Percentiles rank a stretch among this genome's conserved stretches.
Conservation (phyloP, 1,284 basidiomycete species). For the Erythrobasidium hasegawianum region DNA sequence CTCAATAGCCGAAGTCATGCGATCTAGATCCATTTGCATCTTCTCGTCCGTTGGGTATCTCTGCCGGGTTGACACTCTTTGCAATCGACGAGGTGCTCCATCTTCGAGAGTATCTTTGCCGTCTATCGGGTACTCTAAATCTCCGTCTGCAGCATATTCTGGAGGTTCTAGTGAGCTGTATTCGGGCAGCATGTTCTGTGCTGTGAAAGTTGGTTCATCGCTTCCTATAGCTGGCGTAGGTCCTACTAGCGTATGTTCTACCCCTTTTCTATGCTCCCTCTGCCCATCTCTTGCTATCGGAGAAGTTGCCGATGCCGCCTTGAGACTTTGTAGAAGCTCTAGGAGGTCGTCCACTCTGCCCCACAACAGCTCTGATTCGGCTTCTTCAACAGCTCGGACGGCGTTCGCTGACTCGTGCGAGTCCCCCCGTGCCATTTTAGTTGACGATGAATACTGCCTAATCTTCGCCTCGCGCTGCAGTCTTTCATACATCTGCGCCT, state of each 20-base stretch:
- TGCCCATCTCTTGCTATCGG: slow-evolving; percentile 10
- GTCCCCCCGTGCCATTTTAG: slow-evolving; percentile 50
- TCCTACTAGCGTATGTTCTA: slow-evolving; percentile 16
- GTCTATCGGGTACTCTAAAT: background rate
- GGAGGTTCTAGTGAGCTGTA: slow-evolving; percentile 55
- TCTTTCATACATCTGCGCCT: slow-evolving; percentile 55
- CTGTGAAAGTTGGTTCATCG: slow-evolving; percentile 5
- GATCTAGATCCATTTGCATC: slow-evolving; percentile 73
- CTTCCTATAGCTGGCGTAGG: slow-evolving; percentile 12
- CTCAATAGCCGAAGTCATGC: slow-evolving; percentile 77
- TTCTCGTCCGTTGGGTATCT: slow-evolving; percentile 56
- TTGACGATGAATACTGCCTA: slow-evolving; percentile 55
- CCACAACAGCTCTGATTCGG: slow-evolving; percentile 66
- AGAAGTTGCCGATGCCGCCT: slow-evolving; percentile 54
- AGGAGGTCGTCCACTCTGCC: slow-evolving; percentile 66
- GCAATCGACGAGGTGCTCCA: background rate
- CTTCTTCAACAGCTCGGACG: slow-evolving; percentile 38
- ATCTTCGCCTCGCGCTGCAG: slow-evolving; percentile 66
- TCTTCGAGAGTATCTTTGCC: background rate
- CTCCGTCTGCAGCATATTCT: slow-evolving; percentile 54
- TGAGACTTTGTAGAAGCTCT: slow-evolving; percentile 63
- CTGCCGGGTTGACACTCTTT: background rate
- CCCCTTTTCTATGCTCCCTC: background rate
- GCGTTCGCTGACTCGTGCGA: slow-evolving; percentile 8
- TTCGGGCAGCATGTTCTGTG: slow-evolving; percentile 58